These are phyloP conservation scores for Solanum dulcamara DNA, from an alignment of 257 asterid genomes.

Conservation along the genomic window DNA sequence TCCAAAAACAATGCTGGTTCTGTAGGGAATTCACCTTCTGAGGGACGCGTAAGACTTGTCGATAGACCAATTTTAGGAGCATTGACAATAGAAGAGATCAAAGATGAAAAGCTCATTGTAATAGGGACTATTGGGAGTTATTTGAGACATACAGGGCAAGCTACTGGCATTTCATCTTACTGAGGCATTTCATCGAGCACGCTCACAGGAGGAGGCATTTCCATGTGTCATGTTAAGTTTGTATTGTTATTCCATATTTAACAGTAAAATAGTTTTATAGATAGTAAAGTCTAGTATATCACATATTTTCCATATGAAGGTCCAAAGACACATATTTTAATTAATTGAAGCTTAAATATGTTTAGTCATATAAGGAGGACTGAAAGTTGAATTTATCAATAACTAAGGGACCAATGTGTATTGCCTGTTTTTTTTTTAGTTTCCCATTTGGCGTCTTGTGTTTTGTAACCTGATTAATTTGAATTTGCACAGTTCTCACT, in stretches of 20 bases:
- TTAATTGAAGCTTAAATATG: too few species aligned
- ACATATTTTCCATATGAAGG: neutral
- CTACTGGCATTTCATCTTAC: neutral
- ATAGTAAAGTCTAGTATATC: neutral
- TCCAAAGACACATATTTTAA: too few species aligned
- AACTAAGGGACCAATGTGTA: neutral
- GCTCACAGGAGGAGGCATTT: neutral
- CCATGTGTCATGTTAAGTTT: neutral
- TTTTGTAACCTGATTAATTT: neutral
- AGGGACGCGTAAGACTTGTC: constrained; percentile 18
- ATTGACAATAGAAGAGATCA: constrained; percentile 7
- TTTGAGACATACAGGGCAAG: constrained; percentile 27
- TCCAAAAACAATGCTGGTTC: constrained; percentile 9
- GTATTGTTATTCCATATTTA: neutral
- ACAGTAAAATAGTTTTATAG: neutral
- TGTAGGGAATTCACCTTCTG: constrained; percentile 26
- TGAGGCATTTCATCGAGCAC: neutral
- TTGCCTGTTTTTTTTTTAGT: neutral
- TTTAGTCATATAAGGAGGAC: too few species aligned
- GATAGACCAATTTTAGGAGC: constrained; percentile 27
- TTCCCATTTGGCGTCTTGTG: neutral
- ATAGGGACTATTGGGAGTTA: constrained; percentile 43
- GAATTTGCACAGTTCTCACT: neutral
- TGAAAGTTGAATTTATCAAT: neutral
- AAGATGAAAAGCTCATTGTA: constrained; percentile 10